phyloP scores from a whole-genome alignment of 441 rosid species.

The Gossypium davidsonii region DNA sequence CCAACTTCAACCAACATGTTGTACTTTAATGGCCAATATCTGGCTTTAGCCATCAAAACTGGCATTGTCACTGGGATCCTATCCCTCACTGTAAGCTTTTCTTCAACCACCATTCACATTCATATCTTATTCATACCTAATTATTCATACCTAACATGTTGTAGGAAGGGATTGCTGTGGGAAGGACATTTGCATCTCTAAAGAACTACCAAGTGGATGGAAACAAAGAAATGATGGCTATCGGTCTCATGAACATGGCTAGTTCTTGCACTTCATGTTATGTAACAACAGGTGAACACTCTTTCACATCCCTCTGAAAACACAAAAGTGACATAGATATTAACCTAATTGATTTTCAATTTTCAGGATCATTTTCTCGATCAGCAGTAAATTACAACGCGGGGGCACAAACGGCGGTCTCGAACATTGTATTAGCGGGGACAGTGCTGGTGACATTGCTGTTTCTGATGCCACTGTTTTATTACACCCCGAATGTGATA shows the following conservation, averaged over 20 bases:
- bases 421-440: slow-evolving; percentile 75
- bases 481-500: slow-evolving; percentile 83
- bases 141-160: neutral
- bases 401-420: slow-evolving; percentile 79
- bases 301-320: neutral
- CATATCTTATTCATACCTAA: neutral
- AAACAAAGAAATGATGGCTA: slow-evolving; percentile 97
- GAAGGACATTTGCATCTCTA: slow-evolving; percentile 87
- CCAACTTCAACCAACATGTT: slow-evolving; percentile 93
- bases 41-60: slow-evolving; percentile 74
- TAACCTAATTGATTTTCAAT: too few species aligned
- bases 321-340: too few species aligned
- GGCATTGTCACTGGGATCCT: slow-evolving; percentile 84
- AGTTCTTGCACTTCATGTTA: slow-evolving; percentile 92
- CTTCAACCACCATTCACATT: neutral
- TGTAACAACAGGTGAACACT: slow-evolving; percentile 65
- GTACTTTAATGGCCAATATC: slow-evolving; percentile 41
- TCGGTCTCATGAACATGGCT: slow-evolving; percentile 90
- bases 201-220: slow-evolving; percentile 91
- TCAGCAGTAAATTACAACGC: slow-evolving; percentile 93
- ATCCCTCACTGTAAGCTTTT: slow-evolving; percentile 66
- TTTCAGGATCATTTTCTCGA: slow-evolving; percentile 67
- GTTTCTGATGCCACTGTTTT: slow-evolving; percentile 88
- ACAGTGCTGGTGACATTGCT: slow-evolving; percentile 79
- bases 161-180: slow-evolving; percentile 96